Percentiles rank a stretch among this genome's conserved stretches.
Conservation (phyloP, 176 grass and related monocot species). For the Phoenix dactylifera region DNA sequence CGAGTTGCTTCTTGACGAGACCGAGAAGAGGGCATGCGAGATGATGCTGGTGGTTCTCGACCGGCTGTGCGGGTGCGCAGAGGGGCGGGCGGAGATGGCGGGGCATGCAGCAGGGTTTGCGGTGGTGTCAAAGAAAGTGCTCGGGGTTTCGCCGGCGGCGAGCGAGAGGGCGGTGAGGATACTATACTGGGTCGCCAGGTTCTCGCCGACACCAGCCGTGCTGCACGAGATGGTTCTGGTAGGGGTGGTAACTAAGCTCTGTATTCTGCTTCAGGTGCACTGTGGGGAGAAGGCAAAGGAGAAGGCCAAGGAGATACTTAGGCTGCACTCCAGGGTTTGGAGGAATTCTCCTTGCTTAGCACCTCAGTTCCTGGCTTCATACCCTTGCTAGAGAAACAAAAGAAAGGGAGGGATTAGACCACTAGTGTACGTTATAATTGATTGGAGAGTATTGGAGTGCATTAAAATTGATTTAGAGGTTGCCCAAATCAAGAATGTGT, state of each 20-base stretch:
- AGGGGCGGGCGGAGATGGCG: conserved; percentile 66
- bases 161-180: conserved; percentile 74
- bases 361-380: conserved; percentile 39
- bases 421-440: too few relatives aligned
- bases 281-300: conserved; percentile 53
- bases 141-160: conserved; percentile 47
- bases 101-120: conserved; percentile 60
- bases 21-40: conserved; percentile 57
- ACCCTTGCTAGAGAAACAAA: conserved; percentile 29
- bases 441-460: too few relatives aligned
- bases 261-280: conserved; percentile 35
- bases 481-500: too few relatives aligned
- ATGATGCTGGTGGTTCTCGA: conserved; percentile 51
- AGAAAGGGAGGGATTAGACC: too few relatives aligned
- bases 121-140: conserved; percentile 54
- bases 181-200: conserved; percentile 43
- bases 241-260: conserved; percentile 60
- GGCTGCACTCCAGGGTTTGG: conserved; percentile 65
- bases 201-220: conserved; percentile 45
- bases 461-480: too few relatives aligned
- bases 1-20: conserved; percentile 57
- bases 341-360: conserved; percentile 57
- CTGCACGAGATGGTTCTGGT: conserved; percentile 77
- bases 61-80: conserved; percentile 71
- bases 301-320: conserved; percentile 76